These are phyloP conservation scores for Tylopilus vinaceipallidus DNA, from an alignment of 768 basidiomycete genomes.

Conservation along the genomic window DNA sequence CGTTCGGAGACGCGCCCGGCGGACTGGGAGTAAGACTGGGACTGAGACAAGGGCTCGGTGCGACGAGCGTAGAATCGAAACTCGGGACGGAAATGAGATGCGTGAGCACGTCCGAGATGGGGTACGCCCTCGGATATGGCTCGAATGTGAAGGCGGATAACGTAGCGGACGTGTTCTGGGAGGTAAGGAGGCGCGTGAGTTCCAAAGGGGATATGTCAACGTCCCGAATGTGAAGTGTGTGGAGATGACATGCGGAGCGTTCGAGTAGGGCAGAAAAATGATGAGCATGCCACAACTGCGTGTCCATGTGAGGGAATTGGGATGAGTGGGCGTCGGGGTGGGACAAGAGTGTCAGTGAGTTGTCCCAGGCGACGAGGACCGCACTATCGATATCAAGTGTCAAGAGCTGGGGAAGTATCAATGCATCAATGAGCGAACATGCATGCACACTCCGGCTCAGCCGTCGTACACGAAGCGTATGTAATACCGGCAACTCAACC, in stretches of 20 bases:
- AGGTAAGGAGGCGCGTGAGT: constrained; percentile 17
- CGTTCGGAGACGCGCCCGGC: no score
- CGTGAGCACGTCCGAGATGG: constrained; percentile 17
- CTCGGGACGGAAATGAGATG: constrained; percentile 3
- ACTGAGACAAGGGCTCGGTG: background rate
- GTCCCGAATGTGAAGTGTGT: constrained; percentile 17
- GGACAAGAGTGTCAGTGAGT: background rate
- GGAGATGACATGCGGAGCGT: constrained; percentile 21
- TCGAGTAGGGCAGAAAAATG: constrained; percentile 24
- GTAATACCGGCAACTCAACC: constrained; percentile 19
- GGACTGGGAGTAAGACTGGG: background rate
- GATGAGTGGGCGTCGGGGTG: constrained; percentile 14
- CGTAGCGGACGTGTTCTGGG: constrained; percentile 15
- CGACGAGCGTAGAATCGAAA: background rate
- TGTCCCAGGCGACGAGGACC: constrained; percentile 17
- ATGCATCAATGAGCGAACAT: constrained; percentile 16
- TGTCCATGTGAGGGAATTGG: background rate
- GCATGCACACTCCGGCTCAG: constrained; percentile 17
- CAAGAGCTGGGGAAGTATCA: constrained; percentile 23
- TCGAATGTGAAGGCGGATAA: constrained; percentile 23
- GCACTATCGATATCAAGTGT: constrained; percentile 23
- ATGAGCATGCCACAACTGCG: constrained; percentile 22
- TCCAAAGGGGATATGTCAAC: constrained; percentile 25
- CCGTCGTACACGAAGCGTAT: constrained; percentile 24
- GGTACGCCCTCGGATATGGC: constrained; percentile 20